A percentile compares a stretch with the other conserved stretches of the same genome.
phyloP scores from a whole-genome alignment of 345 rosid genomes.

The Camelina sativa region DNA sequence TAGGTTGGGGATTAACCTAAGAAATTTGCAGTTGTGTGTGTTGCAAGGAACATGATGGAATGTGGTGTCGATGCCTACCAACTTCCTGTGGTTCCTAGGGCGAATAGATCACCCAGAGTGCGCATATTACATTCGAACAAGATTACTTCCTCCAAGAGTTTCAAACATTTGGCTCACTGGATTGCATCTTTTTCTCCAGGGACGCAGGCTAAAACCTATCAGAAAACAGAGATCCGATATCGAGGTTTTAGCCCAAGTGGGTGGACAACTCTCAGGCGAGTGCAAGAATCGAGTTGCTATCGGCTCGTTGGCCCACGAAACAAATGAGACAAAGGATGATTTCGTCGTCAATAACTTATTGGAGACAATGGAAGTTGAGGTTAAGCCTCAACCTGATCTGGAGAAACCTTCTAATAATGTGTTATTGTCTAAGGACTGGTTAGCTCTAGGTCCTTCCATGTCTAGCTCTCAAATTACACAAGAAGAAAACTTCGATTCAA shows the following conservation, averaged over 20 bases:
- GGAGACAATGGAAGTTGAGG: conserved; percentile 39
- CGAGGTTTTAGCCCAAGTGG: conserved; percentile 24
- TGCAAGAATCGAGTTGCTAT: background rate
- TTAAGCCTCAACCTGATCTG: conserved; percentile 28
- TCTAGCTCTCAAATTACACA: conserved; percentile 35
- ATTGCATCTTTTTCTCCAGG: background rate
- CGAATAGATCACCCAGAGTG: conserved; percentile 25
- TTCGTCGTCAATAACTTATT: conserved; percentile 31
- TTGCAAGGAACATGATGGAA: conserved; percentile 28
- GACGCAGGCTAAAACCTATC: conserved; percentile 17
- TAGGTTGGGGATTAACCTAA: conserved; percentile 23
- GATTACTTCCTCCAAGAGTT: background rate
- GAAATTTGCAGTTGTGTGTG: conserved; percentile 17
- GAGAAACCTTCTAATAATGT: conserved; percentile 29
- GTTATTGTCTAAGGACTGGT: conserved; percentile 38
- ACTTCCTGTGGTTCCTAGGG: conserved; percentile 28
- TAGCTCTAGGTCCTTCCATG: conserved; percentile 40
- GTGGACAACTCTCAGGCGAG: background rate
- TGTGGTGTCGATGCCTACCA: conserved; percentile 31
- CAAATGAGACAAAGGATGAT: background rate
- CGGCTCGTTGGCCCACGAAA: conserved; percentile 7
- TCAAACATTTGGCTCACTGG: conserved; percentile 11
- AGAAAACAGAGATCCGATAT: conserved; percentile 5
- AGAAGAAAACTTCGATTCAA: conserved; percentile 30
- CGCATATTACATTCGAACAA: background rate